Conservation (phyloP, 2,329 filamentous ascomycete species). For the Sclerotinia glacialis region DNA sequence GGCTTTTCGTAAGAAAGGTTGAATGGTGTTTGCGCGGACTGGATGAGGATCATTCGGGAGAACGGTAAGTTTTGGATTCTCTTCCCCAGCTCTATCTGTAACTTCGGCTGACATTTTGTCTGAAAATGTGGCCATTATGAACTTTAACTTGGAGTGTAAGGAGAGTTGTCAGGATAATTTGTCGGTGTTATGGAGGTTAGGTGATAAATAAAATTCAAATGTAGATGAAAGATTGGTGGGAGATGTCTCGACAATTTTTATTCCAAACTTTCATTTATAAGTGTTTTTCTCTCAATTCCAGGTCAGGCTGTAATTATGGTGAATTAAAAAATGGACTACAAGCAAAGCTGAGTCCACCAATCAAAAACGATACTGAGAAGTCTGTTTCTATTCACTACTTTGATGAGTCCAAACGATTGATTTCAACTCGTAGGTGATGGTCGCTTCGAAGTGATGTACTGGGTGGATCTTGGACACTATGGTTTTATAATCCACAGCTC, state of each 20-base stretch:
- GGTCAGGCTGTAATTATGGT: neutral
- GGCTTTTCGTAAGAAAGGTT: neutral
- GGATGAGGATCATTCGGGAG: neutral
- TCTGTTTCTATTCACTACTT: no score
- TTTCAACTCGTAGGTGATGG: neutral
- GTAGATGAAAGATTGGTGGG: accelerated
- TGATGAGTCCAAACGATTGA: neutral
- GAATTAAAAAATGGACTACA: neutral
- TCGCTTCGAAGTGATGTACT: neutral
- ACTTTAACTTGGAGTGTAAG: neutral
- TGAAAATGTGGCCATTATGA: neutral
- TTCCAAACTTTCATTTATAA: no score
- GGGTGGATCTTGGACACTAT: neutral
- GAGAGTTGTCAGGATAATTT: neutral
- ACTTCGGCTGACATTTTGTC: neutral
- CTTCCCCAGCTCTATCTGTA: neutral
- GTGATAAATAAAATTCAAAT: no score
- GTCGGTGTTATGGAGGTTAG: no score
- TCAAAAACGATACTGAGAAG: no score
- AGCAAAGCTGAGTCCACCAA: no score
- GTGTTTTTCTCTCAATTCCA: no score
- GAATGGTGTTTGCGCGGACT: neutral
- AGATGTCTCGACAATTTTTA: neutral
- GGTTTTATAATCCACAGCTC: neutral
- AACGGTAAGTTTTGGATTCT: no score